phyloP scores from a whole-genome alignment of 495 filamentous ascomycete species.

The Penicillium subrubescens region DNA sequence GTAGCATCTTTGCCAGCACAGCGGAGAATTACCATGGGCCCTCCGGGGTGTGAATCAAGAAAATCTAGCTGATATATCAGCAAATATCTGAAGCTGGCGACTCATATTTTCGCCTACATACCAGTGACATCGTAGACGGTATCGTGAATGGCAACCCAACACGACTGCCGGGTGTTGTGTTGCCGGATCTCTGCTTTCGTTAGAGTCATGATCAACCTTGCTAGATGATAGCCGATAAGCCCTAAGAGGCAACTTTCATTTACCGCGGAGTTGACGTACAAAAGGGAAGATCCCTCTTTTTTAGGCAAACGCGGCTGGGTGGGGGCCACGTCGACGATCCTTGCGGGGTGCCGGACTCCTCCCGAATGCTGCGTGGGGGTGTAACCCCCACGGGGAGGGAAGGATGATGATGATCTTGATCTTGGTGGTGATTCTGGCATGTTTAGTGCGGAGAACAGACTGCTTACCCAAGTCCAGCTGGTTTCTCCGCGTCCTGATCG shows the following conservation, averaged over 20 bases:
- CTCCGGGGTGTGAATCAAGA: conserved; percentile 71
- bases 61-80: conserved; percentile 26
- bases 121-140: conserved; percentile 80
- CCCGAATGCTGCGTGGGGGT: neutral
- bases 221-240: neutral
- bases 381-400: too few relatives aligned
- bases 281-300: neutral
- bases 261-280: neutral
- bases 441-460: neutral
- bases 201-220: conserved; percentile 14
- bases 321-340: neutral
- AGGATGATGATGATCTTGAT: neutral
- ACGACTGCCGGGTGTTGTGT: conserved; percentile 68
- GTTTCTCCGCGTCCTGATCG: neutral
- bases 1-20: conserved; percentile 88
- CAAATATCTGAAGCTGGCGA: neutral
- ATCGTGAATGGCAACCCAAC: conserved; percentile 80
- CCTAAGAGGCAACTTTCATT: neutral
- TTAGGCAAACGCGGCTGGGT: neutral
- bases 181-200: conserved; percentile 59
- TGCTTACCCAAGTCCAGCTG: neutral
- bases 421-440: neutral
- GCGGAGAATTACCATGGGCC: conserved; percentile 75
- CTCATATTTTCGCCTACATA: conserved; percentile 2
- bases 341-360: neutral